These are phyloP conservation scores for Hypoxylon sp. DNA, from an alignment of 2,329 filamentous ascomycete species.

Conservation along the genomic window DNA sequence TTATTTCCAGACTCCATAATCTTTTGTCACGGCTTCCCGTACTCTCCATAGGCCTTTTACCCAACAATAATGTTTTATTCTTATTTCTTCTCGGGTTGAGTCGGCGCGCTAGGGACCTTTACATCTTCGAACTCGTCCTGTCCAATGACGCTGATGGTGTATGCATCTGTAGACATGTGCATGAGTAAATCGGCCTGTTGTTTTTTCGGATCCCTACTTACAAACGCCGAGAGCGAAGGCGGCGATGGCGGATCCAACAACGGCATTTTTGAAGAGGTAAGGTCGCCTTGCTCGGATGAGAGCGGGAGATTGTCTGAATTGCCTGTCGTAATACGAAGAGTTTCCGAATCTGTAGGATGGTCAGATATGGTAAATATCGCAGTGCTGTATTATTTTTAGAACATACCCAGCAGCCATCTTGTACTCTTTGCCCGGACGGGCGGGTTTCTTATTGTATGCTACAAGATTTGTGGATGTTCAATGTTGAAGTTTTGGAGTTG, in stretches of 20 bases:
- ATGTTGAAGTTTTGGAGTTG: slow-evolving; percentile 6
- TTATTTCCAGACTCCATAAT: slow-evolving; percentile 3
- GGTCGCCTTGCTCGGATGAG: slow-evolving; percentile 92
- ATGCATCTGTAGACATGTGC: slow-evolving; percentile 60
- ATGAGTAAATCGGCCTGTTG: slow-evolving; percentile 14
- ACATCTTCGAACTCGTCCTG: slow-evolving; percentile 99
- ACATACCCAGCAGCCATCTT: slow-evolving; percentile 46
- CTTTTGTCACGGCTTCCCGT: slow-evolving; percentile 6
- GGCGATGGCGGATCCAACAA: slow-evolving; percentile 82
- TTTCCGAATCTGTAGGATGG: slow-evolving; percentile 58
- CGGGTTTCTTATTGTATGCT: slow-evolving; percentile 24
- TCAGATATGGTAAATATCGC: slow-evolving; percentile 4
- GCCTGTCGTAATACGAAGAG: slow-evolving; percentile 89
- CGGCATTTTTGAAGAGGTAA: slow-evolving; percentile 89
- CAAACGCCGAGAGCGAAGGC: slow-evolving; percentile 87
- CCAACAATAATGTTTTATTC: neutral
- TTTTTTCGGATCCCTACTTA: slow-evolving; percentile 62
- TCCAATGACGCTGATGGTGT: slow-evolving; percentile 84
- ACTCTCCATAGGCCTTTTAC: neutral
- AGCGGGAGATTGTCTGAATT: slow-evolving; percentile 86
- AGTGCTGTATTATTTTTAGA: neutral
- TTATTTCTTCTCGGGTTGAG: slow-evolving; percentile 58
- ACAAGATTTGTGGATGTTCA: slow-evolving; percentile 6
- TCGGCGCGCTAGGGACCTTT: slow-evolving; percentile 82
- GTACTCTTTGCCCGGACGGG: slow-evolving; percentile 39